A percentile compares a stretch with the other conserved stretches of the same genome.
Conservation (phyloP, 2,329 filamentous ascomycete species). For the Penicillium polonicum region DNA sequence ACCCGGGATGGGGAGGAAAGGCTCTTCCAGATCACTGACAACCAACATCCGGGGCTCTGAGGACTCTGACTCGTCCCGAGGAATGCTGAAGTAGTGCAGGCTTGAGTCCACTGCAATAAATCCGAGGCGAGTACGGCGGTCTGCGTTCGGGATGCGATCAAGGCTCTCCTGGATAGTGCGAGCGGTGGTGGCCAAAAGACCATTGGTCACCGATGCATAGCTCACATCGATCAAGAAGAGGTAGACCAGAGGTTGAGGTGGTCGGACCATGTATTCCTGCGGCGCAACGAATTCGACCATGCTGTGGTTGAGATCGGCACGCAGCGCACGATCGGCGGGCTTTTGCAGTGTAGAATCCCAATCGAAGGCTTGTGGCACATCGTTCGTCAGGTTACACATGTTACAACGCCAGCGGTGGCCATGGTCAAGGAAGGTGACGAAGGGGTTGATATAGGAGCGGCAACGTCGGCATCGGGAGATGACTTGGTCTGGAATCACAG, state of each 20-base stretch:
- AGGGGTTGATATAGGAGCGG: conserved; percentile 96
- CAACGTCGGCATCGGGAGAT: conserved; percentile 96
- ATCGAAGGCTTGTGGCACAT: conserved; percentile 98
- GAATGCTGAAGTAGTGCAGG: conserved; percentile 93
- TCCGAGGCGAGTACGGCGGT: conserved; percentile 84
- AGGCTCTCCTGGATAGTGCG: conserved; percentile 93
- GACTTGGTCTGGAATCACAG: conserved; percentile 92
- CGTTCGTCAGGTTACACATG: conserved; percentile 98
- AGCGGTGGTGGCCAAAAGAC: conserved; percentile 86
- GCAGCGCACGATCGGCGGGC: conserved; percentile 85
- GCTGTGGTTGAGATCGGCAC: conserved; percentile 90
- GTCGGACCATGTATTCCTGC: conserved; percentile 98
- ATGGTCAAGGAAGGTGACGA: conserved; percentile 92
- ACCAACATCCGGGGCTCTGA: conserved; percentile 88
- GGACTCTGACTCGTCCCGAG: conserved; percentile 80
- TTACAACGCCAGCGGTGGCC: conserved; percentile 98
- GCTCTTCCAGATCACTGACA: conserved; percentile 91
- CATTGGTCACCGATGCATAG: conserved; percentile 83
- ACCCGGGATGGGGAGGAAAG: conserved; percentile 89
- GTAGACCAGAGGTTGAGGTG: conserved; percentile 92
- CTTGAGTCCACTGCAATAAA: conserved; percentile 95
- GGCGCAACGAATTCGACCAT: conserved; percentile 97
- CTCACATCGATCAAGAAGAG: conserved; percentile 95
- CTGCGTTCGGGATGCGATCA: conserved; percentile 96
- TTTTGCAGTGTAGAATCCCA: conserved; percentile 94